Evolutionary conservation across 176 grass and related monocot species (phyloP).

Genomic region (Carex littledalei): DNA sequence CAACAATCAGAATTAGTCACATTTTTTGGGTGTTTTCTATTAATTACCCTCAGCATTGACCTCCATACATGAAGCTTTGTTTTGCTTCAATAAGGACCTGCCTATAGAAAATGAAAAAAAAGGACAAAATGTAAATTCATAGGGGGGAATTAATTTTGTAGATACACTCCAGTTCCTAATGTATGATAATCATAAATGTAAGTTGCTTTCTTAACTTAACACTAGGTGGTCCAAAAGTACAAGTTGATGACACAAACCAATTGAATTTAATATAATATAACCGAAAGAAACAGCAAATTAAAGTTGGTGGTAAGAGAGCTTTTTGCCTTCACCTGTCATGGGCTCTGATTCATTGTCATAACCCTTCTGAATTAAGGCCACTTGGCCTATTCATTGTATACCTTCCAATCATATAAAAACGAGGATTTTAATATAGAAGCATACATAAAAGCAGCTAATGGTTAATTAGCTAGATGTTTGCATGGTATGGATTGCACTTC

Average conservation of each 20-base stretch:
- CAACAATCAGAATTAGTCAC: neutral
- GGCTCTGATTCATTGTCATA: neutral
- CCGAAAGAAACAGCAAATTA: neutral
- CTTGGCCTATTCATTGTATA: neutral
- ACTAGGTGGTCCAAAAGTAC: neutral
- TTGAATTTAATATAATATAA: neutral
- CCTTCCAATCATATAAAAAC: neutral
- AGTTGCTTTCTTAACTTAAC: neutral
- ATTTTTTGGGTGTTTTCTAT: neutral
- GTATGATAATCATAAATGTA: neutral
- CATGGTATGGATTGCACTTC: neutral
- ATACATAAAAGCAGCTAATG: neutral
- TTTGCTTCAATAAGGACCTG: too few species aligned
- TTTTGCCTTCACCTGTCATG: neutral
- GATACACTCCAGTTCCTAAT: neutral
- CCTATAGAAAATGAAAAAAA: too few species aligned
- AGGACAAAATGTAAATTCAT: too few species aligned
- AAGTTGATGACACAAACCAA: neutral
- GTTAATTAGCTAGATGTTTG: neutral
- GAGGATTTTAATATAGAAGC: neutral
- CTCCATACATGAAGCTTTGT: neutral
- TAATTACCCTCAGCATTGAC: neutral
- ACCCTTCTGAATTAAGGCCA: neutral
- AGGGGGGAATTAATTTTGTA: neutral
- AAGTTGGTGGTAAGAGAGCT: neutral